These are phyloP conservation scores for Daldinia decipiens DNA, from an alignment of 495 filamentous ascomycete genomes.

Conservation along the genomic window DNA sequence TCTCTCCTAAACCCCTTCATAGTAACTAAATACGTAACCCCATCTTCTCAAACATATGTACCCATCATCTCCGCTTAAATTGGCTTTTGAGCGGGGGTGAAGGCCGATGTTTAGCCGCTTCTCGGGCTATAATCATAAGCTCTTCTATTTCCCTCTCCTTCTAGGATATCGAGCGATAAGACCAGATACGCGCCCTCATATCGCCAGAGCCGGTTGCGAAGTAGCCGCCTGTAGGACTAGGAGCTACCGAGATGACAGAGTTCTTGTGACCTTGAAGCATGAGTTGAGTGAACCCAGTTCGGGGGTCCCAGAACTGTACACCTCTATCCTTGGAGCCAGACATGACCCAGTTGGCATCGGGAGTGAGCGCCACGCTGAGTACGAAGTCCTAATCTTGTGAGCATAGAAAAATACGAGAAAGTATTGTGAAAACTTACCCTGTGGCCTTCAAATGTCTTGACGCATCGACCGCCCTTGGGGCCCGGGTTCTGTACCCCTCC, in stretches of 20 bases:
- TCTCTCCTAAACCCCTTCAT: background rate
- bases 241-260: constrained; percentile 89
- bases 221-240: constrained; percentile 78
- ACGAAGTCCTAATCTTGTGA: constrained; percentile 79
- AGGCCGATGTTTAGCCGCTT: no score
- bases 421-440: constrained; percentile 66
- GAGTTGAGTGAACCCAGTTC: constrained; percentile 85
- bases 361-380: constrained; percentile 86
- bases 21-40: background rate
- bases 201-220: constrained; percentile 92
- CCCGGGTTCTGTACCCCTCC: constrained; percentile 69
- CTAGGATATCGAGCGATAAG: constrained; percentile 59
- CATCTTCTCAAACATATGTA: background rate
- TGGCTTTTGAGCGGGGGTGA: background rate
- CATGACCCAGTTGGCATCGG: constrained; percentile 88
- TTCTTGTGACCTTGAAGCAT: constrained; percentile 96
- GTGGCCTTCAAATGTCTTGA: constrained; percentile 91
- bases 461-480: constrained; percentile 80
- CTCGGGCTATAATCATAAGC: no score
- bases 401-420: constrained; percentile 23
- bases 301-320: constrained; percentile 93
- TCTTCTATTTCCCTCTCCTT: background rate
- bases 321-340: constrained; percentile 91
- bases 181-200: constrained; percentile 92
- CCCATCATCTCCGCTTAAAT: background rate